Conservation (phyloP, 768 basidiomycete genomes). For the Austroboletus festivus region DNA sequence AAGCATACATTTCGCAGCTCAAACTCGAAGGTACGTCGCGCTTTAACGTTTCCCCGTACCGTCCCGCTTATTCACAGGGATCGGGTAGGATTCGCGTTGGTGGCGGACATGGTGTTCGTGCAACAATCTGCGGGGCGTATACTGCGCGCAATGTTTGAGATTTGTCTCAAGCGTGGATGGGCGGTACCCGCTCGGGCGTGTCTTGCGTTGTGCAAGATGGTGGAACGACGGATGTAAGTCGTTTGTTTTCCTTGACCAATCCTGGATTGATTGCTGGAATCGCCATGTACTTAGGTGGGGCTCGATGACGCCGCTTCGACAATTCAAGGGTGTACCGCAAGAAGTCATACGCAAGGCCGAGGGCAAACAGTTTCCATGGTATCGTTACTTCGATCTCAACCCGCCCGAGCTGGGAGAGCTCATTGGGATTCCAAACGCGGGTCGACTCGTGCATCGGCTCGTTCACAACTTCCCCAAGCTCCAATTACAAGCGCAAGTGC, state of each 20-base stretch:
- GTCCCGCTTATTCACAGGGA: not conserved
- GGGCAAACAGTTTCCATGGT: constrained; percentile 98
- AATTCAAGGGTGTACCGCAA: constrained; percentile 87
- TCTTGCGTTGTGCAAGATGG: constrained; percentile 95
- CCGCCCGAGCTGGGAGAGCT: constrained; percentile 95
- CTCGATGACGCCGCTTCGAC: constrained; percentile 95
- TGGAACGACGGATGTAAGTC: constrained; percentile 75
- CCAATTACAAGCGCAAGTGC: constrained; percentile 91
- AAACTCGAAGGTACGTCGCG: constrained; percentile 72
- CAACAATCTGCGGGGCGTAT: constrained; percentile 98
- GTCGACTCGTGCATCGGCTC: constrained; percentile 84
- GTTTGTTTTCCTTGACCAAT: no score
- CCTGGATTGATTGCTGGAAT: no score
- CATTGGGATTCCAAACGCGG: constrained; percentile 91
- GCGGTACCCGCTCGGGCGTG: constrained; percentile 89
- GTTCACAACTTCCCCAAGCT: constrained; percentile 97
- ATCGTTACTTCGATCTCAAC: constrained; percentile 90
- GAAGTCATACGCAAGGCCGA: constrained; percentile 90
- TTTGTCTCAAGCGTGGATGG: constrained; percentile 98
- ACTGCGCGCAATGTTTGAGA: constrained; percentile 94
- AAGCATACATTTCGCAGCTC: constrained; percentile 91
- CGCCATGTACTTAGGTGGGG: constrained; percentile 96
- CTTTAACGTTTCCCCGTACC: not conserved
- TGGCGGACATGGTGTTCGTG: constrained; percentile 94
- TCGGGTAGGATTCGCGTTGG: constrained; percentile 83